Conservation (phyloP, 345 rosid genomes). For the Linum usitatissimum region DNA sequence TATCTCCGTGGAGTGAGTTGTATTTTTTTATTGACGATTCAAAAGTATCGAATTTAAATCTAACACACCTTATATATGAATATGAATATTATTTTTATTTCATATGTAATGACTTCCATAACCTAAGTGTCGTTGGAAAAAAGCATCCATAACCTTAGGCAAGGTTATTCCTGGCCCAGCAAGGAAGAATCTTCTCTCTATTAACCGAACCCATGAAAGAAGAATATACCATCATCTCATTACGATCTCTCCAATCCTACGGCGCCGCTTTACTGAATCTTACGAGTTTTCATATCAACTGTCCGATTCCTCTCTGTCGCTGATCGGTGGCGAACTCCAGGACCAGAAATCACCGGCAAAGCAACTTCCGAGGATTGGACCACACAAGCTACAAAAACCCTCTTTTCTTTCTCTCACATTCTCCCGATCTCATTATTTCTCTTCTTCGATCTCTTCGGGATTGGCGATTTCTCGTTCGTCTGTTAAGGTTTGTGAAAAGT, state of each 20-base stretch:
- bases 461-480: neutral
- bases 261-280: neutral
- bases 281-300: neutral
- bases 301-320: neutral
- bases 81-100: too few species aligned
- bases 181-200: too few species aligned
- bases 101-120: too few species aligned
- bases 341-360: neutral
- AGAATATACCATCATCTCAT: neutral
- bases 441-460: neutral
- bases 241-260: neutral
- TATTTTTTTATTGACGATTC: too few species aligned
- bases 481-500: neutral
- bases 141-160: too few species aligned
- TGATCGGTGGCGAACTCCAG: neutral
- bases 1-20: too few species aligned
- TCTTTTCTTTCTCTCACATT: neutral
- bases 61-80: too few species aligned
- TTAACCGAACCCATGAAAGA: too few species aligned
- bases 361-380: neutral
- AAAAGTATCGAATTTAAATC: too few species aligned
- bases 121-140: too few species aligned
- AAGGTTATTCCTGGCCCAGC: too few species aligned
- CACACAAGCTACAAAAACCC: neutral
- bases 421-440: neutral